Evolutionary conservation across 2,329 filamentous ascomycete species (phyloP).

Genomic region (Lachnellula willkommii): DNA sequence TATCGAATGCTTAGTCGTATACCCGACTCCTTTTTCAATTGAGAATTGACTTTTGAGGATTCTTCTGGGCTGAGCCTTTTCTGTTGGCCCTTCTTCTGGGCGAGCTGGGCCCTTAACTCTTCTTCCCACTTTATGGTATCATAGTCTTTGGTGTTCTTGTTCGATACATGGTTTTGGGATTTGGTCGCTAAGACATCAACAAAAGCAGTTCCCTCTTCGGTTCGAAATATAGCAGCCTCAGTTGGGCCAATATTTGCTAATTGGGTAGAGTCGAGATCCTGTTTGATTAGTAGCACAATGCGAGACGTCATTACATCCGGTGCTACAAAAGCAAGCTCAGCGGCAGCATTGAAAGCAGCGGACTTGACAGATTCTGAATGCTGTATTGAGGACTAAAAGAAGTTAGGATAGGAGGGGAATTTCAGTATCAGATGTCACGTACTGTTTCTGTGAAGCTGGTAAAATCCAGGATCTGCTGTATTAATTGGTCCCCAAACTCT

Average conservation of each 20-base stretch:
- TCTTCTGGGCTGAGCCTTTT: conserved; percentile 91
- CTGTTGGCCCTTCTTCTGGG: conserved; percentile 86
- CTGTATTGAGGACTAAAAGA: conserved; percentile 20
- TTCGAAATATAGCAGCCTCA: conserved; percentile 89
- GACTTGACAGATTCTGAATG: conserved; percentile 46
- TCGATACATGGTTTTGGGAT: conserved; percentile 59
- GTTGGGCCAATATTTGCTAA: conserved; percentile 72
- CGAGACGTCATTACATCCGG: conserved; percentile 73
- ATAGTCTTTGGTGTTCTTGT: conserved; percentile 92
- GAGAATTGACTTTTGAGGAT: conserved; percentile 81
- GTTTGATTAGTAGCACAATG: conserved; percentile 66
- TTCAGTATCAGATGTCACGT: conserved; percentile 6
- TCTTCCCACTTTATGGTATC: conserved; percentile 97
- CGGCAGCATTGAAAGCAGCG: conserved; percentile 78
- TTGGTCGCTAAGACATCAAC: conserved; percentile 89
- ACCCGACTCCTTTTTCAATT: conserved; percentile 77
- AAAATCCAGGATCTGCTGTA: conserved; percentile 58
- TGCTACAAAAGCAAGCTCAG: conserved; percentile 89
- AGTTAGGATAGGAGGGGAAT: conserved; percentile 9
- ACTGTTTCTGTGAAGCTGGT: conserved; percentile 51
- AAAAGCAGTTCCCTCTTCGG: conserved; percentile 80
- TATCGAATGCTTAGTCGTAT: conserved; percentile 69
- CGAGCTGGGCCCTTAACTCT: conserved; percentile 78
- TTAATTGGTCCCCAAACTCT: conserved; percentile 56
- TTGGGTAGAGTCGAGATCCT: conserved; percentile 66